These are phyloP conservation scores for Rhynchospora breviuscula DNA, from an alignment of 176 grass and related monocot genomes.

Conservation along the genomic window DNA sequence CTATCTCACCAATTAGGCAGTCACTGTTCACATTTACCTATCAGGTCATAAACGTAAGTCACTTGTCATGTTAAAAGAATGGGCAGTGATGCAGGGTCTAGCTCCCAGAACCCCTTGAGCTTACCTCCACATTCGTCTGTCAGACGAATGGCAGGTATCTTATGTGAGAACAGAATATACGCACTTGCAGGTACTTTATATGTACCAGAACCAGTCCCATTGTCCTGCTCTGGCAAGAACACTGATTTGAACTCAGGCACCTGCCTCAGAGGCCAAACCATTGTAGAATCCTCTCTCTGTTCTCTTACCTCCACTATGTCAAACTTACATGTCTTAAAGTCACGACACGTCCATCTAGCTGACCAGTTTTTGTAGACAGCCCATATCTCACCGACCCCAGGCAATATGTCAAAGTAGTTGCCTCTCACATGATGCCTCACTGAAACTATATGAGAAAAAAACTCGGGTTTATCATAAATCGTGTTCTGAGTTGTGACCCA, in stretches of 20 bases:
- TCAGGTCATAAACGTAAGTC: no score
- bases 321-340: constrained; percentile 35
- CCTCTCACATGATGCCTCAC: neutral
- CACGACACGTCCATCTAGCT: constrained; percentile 36
- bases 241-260: constrained; percentile 52
- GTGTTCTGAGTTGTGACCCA: constrained; percentile 33
- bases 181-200: constrained; percentile 36
- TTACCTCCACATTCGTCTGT: constrained; percentile 45
- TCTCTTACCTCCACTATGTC: constrained; percentile 42
- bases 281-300: constrained; percentile 26
- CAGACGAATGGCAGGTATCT: constrained; percentile 48
- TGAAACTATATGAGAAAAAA: constrained; percentile 66
- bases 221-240: constrained; percentile 39
- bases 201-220: neutral
- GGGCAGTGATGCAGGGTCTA: constrained; percentile 72
- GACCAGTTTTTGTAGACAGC: constrained; percentile 66
- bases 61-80: constrained; percentile 28
- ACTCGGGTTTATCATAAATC: constrained; percentile 32
- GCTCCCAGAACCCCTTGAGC: constrained; percentile 60
- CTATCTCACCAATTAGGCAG: no score
- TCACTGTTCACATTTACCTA: no score
- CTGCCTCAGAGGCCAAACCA: constrained; percentile 36
- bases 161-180: constrained; percentile 68
- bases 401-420: constrained; percentile 37
- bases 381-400: constrained; percentile 56